Base-by-base conservation (phyloP, 2,329 filamentous ascomycete species). In the Sclerotinia nivalis region DNA sequence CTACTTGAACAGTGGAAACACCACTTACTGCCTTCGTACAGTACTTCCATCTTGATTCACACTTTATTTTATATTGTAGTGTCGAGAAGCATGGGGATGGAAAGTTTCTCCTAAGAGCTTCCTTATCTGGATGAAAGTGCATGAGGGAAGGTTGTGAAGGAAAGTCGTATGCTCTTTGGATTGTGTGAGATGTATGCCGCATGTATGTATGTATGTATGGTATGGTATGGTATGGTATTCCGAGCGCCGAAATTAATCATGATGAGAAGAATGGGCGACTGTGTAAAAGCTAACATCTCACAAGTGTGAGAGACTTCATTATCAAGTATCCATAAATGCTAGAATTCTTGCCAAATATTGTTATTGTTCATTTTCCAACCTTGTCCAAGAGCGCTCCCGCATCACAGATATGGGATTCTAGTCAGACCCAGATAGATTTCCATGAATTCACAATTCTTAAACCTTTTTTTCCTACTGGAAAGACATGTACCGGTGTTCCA, bases 41-140 rank as follows among this genome's bases (percentile, higher is more conserved):
- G 12, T 18, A 25, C 12, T 25, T 34, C 28, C 25, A 25, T 34
- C 59, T 37, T 49, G 28, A 20, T 28, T 25, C 49, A 10, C 45
- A 37, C 28, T 49, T n/a, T 18, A 9, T 22, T 37, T 22, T 20
- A 50, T 37, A 18, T 34, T 6, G 40, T 43, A 43, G 13, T 15
- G 15, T 34, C 25, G 45, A 62, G 45, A 31, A 13, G 4, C 4
- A 34, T 13, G 12, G 50, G 47, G 31, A 25, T 40, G 31, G 40
- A 49, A 50, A 52, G 60, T 52, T 20, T 64, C 60, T 64, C 47
- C 31, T 37, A 52, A 64, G 31, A 64, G 22, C 60, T 25, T 37
- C 45, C 34, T 25, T 7, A 40, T 52, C 31, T 62, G 13, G 20
- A 62, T 15, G 59, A 61, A 28, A 13, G 22, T n/a, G 60, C 60